Conservation (phyloP, 345 rosid genomes). For the Lepidium didymum region DNA sequence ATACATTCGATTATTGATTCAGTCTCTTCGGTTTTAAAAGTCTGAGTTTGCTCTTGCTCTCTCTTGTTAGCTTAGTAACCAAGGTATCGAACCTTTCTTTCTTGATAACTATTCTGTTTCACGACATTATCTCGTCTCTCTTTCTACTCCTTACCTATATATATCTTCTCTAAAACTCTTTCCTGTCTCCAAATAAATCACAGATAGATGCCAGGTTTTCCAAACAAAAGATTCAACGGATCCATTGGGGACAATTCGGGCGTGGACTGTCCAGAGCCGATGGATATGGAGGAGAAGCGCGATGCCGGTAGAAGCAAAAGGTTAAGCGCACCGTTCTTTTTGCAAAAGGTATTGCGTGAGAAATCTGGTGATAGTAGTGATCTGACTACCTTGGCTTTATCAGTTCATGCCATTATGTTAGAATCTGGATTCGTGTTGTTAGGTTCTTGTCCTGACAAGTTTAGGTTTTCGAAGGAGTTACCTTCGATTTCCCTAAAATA, state of each 20-base stretch:
- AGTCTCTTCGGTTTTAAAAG: no score
- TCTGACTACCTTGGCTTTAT: conserved; percentile 38
- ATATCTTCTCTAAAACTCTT: no score
- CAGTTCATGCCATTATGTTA: conserved; percentile 63
- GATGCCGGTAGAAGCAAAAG: conserved; percentile 15
- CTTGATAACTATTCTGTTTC: no score
- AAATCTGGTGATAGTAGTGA: conserved; percentile 38
- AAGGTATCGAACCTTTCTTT: no score
- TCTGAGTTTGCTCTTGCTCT: no score
- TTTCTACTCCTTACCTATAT: no score
- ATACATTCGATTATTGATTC: no score
- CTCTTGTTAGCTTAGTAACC: no score
- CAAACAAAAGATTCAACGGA: not conserved
- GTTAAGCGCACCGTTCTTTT: conserved; percentile 49
- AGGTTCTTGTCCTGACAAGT: conserved; percentile 34
- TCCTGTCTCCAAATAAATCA: no score
- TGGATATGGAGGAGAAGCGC: conserved; percentile 12
- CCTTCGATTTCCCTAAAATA: conserved; percentile 43
- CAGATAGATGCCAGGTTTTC: no score
- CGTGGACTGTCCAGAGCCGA: not conserved
- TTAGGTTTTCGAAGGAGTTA: conserved; percentile 41
- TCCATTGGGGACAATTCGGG: not conserved
- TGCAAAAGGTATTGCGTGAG: conserved; percentile 45
- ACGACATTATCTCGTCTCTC: no score
- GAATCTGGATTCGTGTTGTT: conserved; percentile 63